A percentile compares a stretch with the other conserved stretches of the same genome.
phyloP scores from a whole-genome alignment of 2,329 filamentous ascomycete species.

The Phyllosticta citriasiana region DNA sequence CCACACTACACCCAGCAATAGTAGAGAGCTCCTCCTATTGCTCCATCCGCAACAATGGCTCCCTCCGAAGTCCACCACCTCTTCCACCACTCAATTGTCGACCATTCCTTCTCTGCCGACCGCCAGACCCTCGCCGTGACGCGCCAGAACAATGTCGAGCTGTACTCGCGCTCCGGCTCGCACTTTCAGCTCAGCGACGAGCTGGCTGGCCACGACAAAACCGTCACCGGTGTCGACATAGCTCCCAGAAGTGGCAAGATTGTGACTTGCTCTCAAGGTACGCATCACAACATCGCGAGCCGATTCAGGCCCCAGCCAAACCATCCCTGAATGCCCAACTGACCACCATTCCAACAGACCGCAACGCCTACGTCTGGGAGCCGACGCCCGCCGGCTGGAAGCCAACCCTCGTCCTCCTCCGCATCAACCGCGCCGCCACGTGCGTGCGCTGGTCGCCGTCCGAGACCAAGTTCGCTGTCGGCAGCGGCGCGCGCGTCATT shows the following conservation, averaged over 20 bases:
- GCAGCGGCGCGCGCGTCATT: conserved; percentile 89
- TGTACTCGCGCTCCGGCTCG: conserved; percentile 65
- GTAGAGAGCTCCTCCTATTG: conserved; percentile 99
- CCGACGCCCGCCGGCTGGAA: conserved; percentile 88
- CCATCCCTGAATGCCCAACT: conserved; percentile 11
- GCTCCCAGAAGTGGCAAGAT: conserved; percentile 84
- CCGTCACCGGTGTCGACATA: conserved; percentile 91
- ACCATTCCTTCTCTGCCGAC: conserved; percentile 96
- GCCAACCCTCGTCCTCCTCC: conserved; percentile 89
- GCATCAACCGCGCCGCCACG: conserved; percentile 92
- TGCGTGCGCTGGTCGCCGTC: conserved; percentile 96
- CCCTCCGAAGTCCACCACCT: conserved; percentile 88
- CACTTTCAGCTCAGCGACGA: conserved; percentile 82
- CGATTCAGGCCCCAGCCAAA: not conserved
- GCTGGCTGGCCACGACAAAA: conserved; percentile 94
- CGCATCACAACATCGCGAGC: conserved; percentile 12
- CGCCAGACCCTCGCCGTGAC: conserved; percentile 80
- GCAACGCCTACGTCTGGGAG: conserved; percentile 97
- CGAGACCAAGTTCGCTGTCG: conserved; percentile 95
- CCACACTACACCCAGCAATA: conserved; percentile 31
- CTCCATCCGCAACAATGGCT: conserved; percentile 52
- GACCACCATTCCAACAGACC: conserved; percentile 47
- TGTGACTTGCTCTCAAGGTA: conserved; percentile 93
- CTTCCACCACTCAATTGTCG: conserved; percentile 90
- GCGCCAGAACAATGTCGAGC: conserved; percentile 79